phyloP scores from a whole-genome alignment of 352 stramenopile genomes.

The Globisporangium middletonii region DNA sequence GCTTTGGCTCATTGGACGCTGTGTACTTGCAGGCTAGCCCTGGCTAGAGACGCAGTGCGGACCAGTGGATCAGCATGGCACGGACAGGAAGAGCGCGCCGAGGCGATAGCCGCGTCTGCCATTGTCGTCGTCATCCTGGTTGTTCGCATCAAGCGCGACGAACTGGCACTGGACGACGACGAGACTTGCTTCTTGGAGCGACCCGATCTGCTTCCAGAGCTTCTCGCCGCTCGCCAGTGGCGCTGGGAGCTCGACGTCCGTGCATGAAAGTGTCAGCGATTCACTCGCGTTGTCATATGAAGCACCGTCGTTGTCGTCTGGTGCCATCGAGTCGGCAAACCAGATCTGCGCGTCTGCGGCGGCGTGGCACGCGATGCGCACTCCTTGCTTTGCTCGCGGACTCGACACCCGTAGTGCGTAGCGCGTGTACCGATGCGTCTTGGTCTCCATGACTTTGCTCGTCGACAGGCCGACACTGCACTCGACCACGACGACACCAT shows the following conservation, averaged over 20 bases:
- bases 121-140: conserved; percentile 11
- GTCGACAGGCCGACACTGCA: conserved; percentile 38
- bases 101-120: conserved; percentile 20
- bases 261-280: conserved; percentile 25
- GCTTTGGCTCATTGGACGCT: not conserved
- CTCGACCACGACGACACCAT: conserved; percentile 22
- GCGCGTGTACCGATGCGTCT: conserved; percentile 49
- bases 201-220: conserved; percentile 72
- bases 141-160: conserved; percentile 22
- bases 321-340: conserved; percentile 15
- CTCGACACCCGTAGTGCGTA: conserved; percentile 30
- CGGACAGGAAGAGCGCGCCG: conserved; percentile 52
- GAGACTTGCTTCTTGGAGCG: conserved; percentile 48
- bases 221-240: conserved; percentile 18
- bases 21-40: no score
- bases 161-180: conserved; percentile 78
- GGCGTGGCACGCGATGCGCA: conserved; percentile 25
- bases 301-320: conserved; percentile 1
- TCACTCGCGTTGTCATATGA: conserved; percentile 1
- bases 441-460: conserved; percentile 50
- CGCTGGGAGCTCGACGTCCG: conserved; percentile 35
- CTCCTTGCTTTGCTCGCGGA: not conserved
- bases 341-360: conserved; percentile 27
- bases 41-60: no score
- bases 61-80: conserved; percentile 32